A percentile compares a stretch with the other conserved stretches of the same genome.
These are phyloP conservation scores for Termitomyces sp. DNA, from an alignment of 768 basidiomycete genomes.

Conservation along the genomic window DNA sequence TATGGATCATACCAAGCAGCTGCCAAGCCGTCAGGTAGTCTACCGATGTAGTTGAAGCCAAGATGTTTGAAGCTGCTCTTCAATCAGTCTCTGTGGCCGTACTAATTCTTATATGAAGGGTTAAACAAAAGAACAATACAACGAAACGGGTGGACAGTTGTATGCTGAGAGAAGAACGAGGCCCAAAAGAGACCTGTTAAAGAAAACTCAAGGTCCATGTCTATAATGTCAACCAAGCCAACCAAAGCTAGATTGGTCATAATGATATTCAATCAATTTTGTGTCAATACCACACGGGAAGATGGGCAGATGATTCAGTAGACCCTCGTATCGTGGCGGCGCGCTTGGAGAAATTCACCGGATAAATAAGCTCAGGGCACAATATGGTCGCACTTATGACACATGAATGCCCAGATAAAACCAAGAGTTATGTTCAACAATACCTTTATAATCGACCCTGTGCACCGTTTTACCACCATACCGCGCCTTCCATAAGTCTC, in stretches of 20 bases:
- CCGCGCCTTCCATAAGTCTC: constrained; percentile 63
- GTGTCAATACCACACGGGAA: neutral
- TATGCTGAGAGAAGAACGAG: neutral
- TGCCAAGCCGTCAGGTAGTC: too few species aligned
- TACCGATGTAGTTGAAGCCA: neutral
- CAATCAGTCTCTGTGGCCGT: neutral
- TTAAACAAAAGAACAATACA: neutral
- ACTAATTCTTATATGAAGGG: neutral
- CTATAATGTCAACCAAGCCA: too few species aligned
- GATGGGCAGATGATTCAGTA: neutral
- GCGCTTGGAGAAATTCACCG: neutral
- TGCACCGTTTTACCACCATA: constrained; percentile 46
- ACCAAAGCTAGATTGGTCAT: too few species aligned
- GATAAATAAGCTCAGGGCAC: neutral
- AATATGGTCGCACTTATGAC: neutral
- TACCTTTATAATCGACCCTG: constrained; percentile 3
- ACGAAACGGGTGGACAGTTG: neutral
- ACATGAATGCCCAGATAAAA: neutral
- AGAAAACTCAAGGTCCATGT: neutral
- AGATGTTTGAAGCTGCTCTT: too few species aligned
- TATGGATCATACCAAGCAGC: too few species aligned
- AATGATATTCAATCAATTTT: neutral
- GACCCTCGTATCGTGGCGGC: neutral
- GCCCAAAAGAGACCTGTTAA: neutral
- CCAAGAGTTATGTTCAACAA: neutral